Base-by-base conservation (phyloP, 2,329 filamentous ascomycete genomes). In the Pestalotiopsis fici region DNA sequence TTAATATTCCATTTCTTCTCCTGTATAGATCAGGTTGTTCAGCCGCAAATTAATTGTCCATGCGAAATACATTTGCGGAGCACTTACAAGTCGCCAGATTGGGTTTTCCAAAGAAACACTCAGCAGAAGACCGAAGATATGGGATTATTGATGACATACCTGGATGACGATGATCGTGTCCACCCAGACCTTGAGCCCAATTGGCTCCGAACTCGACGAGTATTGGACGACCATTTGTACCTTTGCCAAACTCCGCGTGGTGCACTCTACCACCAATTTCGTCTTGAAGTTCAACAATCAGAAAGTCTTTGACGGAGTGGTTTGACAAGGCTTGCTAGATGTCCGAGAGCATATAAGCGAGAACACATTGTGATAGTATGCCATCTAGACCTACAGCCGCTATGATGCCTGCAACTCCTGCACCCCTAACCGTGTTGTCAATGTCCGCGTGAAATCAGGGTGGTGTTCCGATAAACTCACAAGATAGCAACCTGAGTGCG, bases 151-250 rank as follows among this genome's bases (percentile, higher is more conserved):
- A 31, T 6, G 7, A 59, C 55, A 0, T 31, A 31, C 55, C 55
- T 15, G 55, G 28, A 23, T 59, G n/a, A 31, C 59, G 28, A 23
- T 59, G n/a, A 31, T 28, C 59, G 4, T 28, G 59, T 7, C 21
- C 12, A 4, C 75, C 75, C 0, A 75, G 67, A 0, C 74, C 77
- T 43, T 78, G 74, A 0, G 83, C 75, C 90, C 90, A 93, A 69
- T 92, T 93, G 6, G 90, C 90, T 2, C 90, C 90, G 0, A 90
- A 78, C 74, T 92, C 90, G 11, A 93, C 81, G 0, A 81, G 83
- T 68, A 88, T 89, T 0, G 87, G 84, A 0, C 83, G 79, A 0
- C 87, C 87, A 43, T 86, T 79, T 0, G 77, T 43, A 3, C 78
- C 75, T 18, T 81, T 78, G 4, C 89, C 89, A 71, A 91, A 91